Evolutionary conservation across 202 grass and related monocot species (phyloP), one percentile per base, ranked within the genome.

Genomic region (Schoenoplectus tabernaemontani): DNA sequence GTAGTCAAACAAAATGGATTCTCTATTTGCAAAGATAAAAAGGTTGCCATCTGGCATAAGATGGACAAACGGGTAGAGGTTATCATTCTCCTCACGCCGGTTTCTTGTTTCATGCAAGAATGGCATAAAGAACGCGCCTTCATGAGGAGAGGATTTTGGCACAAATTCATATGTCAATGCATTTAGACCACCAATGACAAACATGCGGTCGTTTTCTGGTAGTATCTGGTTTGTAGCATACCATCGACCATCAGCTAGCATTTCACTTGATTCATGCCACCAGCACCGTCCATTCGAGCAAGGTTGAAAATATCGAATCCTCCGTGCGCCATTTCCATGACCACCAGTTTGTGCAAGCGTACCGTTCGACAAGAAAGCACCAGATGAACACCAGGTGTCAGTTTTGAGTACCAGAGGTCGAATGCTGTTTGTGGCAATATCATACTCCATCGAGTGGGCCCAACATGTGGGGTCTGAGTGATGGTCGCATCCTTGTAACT

Each of bases 371-470:
- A 75, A 68, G 64, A 82, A 81, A 22, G 78, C 65, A 42, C 84
- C 84, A 17, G 84, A 86, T 19, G 84, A 86, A 66, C 84, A 86
- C 84, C 84, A 86, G 2, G 84, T 81, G 65, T 86, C 84, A 17
- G 84, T 57, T 34, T 9, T 57, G 67, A 86, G 62, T 42, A 59
- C 26, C 57, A 86, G 26, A 39, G 83, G 83, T 36, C 84, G 65
- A 66, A 86, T 63, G 38, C 57, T 74, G 43, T 76, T 81, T 43
- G 56, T 38, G n/a, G 64, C 34, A 4, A 81, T 64, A 20, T 81
- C 78, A 9, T 81, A 85, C 84, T 86, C 84, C 19, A 86, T 70
- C 5, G 84, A 86, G 71, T 86, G 84, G 7, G 70, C 79, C 79
- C 79, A 86, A 76, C 84, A 86, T 17, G 42, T 20, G 8, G 66